Evolutionary conservation across 2,329 filamentous ascomycete species (phyloP).

Genomic region (Huntiella bhutanensis): DNA sequence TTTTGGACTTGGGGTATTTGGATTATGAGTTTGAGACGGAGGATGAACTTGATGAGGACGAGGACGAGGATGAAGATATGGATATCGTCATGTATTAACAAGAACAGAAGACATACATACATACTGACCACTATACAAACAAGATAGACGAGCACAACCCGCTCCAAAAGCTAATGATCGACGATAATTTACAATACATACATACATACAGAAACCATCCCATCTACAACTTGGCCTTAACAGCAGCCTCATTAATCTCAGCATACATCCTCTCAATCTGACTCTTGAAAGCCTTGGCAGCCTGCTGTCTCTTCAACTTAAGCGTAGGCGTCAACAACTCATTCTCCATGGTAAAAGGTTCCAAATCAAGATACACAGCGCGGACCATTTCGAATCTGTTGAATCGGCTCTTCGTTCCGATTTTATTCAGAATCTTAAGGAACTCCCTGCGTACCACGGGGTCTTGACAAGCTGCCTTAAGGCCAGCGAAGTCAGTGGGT

Average conservation of each 20-base stretch:
- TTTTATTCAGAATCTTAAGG: constrained; percentile 56
- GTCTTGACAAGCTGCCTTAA: constrained; percentile 49
- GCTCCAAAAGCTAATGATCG: not conserved
- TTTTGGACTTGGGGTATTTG: constrained; percentile 15
- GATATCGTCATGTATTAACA: not conserved
- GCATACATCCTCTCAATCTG: constrained; percentile 39
- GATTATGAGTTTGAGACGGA: constrained; percentile 19
- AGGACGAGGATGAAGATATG: constrained; percentile 14
- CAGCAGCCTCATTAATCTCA: constrained; percentile 23
- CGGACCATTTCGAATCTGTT: constrained; percentile 76
- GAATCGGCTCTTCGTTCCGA: constrained; percentile 71
- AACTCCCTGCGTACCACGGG: constrained; percentile 56
- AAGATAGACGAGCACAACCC: not conserved
- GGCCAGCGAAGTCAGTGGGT: constrained; percentile 42
- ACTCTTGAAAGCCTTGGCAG: constrained; percentile 30
- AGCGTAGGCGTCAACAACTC: constrained; percentile 77
- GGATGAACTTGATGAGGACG: constrained; percentile 19
- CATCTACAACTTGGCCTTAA: constrained; percentile 7
- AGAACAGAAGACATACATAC: not conserved
- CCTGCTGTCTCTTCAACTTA: constrained; percentile 41
- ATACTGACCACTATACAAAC: not conserved
- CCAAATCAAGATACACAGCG: constrained; percentile 55
- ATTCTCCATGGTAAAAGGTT: constrained; percentile 88
- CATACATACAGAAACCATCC: not conserved
- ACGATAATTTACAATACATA: no score